Percentiles rank a stretch among this genome's conserved stretches.
phyloP scores from a whole-genome alignment of 73 alveolate species.

The Tetrahymena malaccensis region DNA sequence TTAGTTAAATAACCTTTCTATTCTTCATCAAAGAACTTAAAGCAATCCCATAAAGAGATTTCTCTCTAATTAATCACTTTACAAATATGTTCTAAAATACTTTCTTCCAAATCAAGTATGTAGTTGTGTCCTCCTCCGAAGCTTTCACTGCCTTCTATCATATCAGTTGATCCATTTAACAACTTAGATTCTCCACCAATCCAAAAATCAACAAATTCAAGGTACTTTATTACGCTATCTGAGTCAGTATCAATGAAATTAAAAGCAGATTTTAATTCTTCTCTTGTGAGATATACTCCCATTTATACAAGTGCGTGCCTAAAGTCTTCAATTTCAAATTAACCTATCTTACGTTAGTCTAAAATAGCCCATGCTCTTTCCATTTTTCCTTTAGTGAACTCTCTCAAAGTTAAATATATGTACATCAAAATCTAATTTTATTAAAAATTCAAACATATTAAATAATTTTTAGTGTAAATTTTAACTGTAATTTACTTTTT shows the following conservation, averaged over 20 bases:
- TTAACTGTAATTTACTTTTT: not conserved
- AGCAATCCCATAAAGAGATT: not conserved
- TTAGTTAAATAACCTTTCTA: not conserved
- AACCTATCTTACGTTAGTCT: not conserved
- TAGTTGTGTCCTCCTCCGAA: not conserved
- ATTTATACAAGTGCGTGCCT: not conserved
- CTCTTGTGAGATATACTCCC: not conserved
- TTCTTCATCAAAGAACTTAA: not conserved
- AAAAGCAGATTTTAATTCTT: not conserved
- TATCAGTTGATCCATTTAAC: not conserved
- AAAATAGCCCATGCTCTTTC: not conserved
- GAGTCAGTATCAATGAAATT: not conserved
- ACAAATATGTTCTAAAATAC: not conserved
- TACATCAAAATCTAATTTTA: not conserved
- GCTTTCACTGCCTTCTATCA: not conserved
- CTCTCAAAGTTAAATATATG: not conserved
- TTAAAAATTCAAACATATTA: not conserved
- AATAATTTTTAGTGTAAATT: not conserved
- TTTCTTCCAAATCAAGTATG: not conserved
- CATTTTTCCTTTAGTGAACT: not conserved
- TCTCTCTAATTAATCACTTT: not conserved
- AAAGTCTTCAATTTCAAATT: not conserved
- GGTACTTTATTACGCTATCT: not conserved
- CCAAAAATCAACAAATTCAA: not conserved
- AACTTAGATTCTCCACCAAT: not conserved